Base-by-base conservation (phyloP, 139 green algal genomes). In the Mesotaenium endlicherianum region DNA sequence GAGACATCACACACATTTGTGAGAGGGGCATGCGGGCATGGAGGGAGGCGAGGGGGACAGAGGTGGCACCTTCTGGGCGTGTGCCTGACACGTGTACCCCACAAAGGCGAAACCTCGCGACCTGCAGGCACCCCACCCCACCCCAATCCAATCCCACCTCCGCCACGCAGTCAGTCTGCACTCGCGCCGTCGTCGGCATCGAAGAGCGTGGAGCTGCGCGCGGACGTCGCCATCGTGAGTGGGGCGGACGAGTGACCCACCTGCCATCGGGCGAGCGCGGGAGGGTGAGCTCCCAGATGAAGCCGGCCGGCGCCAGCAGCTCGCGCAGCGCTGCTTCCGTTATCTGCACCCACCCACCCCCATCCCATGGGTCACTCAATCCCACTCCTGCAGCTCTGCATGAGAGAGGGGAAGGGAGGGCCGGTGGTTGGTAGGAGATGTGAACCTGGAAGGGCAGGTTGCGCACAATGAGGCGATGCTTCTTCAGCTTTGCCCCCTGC, bases 381-480 rank as follows among this genome's bases (percentile, higher is more conserved):
- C n/a, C n/a, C n/a, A n/a, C n/a, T n/a, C n/a, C n/a, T n/a, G n/a
- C n/a, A n/a, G 36, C n/a, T n/a, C n/a, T n/a, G n/a, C n/a, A n/a
- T n/a, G n/a, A n/a, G n/a, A n/a, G n/a, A n/a, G n/a, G n/a, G n/a
- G n/a, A n/a, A n/a, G n/a, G n/a, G n/a, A n/a, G n/a, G n/a, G n/a
- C n/a, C n/a, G n/a, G n/a, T n/a, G n/a, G n/a, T n/a, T n/a, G n/a
- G n/a, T n/a, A n/a, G n/a, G n/a, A n/a, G n/a, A n/a, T n/a, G n/a
- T n/a, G n/a, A n/a, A 94, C 92, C 84, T 92, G 87, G 76, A 97
- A 98, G 2, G 94, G 81, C 83, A 98, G 86, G 86, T 98, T 98
- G 36, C 95, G 90, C 3, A 98, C 69, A 60, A 98, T 96, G 47
- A 98, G n/a, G 41, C 94, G 89, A 93, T 93, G 97, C 74, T 92